A percentile compares a stretch with the other conserved stretches of the same genome.
Conservation (phyloP, 2,329 filamentous ascomycete species). For the Colletotrichum salicis region DNA sequence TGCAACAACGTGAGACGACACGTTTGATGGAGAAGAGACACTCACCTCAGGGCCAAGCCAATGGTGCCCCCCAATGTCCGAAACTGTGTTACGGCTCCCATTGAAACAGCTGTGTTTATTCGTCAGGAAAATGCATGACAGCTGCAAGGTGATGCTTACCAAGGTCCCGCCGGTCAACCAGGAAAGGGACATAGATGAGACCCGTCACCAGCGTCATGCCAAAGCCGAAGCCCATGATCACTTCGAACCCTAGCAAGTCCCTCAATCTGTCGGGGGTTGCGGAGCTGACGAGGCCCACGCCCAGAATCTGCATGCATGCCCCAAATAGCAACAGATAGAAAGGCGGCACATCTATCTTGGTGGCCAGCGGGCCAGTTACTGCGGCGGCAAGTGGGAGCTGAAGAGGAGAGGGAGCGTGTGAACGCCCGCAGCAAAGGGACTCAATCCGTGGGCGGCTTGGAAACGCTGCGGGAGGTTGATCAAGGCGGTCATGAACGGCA, state of each 20-base stretch:
- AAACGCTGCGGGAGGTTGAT: slow-evolving; percentile 50
- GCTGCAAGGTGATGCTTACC: slow-evolving; percentile 36
- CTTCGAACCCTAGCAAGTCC: slow-evolving; percentile 47
- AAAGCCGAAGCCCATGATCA: slow-evolving; percentile 50
- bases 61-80: slow-evolving; percentile 51
- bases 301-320: slow-evolving; percentile 44
- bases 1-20: slow-evolving; percentile 8
- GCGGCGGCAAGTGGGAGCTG: slow-evolving; percentile 45
- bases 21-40: slow-evolving; percentile 6
- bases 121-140: slow-evolving; percentile 1
- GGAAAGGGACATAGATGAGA: slow-evolving; percentile 44
- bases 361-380: slow-evolving; percentile 42
- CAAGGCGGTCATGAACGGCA: slow-evolving; percentile 47
- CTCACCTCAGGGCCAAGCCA: slow-evolving; percentile 47
- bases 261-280: slow-evolving; percentile 34
- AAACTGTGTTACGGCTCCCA: slow-evolving; percentile 50
- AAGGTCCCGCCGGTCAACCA: slow-evolving; percentile 45
- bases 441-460: slow-evolving; percentile 46
- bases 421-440: slow-evolving; percentile 45
- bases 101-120: slow-evolving; percentile 42
- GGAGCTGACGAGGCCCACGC: slow-evolving; percentile 46
- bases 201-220: slow-evolving; percentile 46
- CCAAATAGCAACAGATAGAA: slow-evolving; percentile 45
- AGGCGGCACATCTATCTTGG: slow-evolving; percentile 43
- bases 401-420: slow-evolving; percentile 47